Evolutionary conservation across 768 basidiomycete genomes (phyloP).

Genomic region (Boletus coccyginus): DNA sequence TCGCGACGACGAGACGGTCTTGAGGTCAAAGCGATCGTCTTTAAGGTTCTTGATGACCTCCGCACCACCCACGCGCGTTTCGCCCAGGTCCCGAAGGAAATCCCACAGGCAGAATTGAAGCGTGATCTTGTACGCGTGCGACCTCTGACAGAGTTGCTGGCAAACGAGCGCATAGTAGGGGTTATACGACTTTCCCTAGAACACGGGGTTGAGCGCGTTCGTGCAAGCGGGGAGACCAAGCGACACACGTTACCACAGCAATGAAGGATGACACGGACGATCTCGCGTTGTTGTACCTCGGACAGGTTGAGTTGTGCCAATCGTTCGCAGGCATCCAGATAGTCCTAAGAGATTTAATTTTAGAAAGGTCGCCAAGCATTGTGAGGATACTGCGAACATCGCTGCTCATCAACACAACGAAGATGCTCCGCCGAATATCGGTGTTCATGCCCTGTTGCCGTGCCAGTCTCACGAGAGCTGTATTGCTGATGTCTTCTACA

Average conservation of each 20-base stretch:
- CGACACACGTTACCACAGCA: slow-evolving; percentile 84
- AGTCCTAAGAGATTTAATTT: slow-evolving; percentile 61
- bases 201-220: not conserved
- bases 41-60: slow-evolving; percentile 64
- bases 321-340: slow-evolving; percentile 93
- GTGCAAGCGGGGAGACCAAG: not conserved
- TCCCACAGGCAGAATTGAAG: slow-evolving; percentile 97
- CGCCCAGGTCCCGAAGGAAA: slow-evolving; percentile 88
- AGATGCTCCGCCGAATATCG: slow-evolving; percentile 87
- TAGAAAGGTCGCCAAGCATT: not conserved
- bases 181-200: slow-evolving; percentile 83
- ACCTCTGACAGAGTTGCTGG: slow-evolving; percentile 72
- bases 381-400: slow-evolving; percentile 56
- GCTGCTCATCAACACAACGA: slow-evolving; percentile 93
- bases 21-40: slow-evolving; percentile 46
- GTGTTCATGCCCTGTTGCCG: slow-evolving; percentile 98
- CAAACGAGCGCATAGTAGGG: slow-evolving; percentile 92
- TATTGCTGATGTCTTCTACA: slow-evolving; percentile 32
- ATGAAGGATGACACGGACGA: slow-evolving; percentile 87
- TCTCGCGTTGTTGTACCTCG: slow-evolving; percentile 91
- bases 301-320: slow-evolving; percentile 78
- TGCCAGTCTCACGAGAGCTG: slow-evolving; percentile 71
- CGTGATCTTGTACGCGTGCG: slow-evolving; percentile 88
- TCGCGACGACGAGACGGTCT: slow-evolving; percentile 55
- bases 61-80: slow-evolving; percentile 74